Conservation (phyloP, 2,329 filamentous ascomycete species). For the Venturia carpophila region DNA sequence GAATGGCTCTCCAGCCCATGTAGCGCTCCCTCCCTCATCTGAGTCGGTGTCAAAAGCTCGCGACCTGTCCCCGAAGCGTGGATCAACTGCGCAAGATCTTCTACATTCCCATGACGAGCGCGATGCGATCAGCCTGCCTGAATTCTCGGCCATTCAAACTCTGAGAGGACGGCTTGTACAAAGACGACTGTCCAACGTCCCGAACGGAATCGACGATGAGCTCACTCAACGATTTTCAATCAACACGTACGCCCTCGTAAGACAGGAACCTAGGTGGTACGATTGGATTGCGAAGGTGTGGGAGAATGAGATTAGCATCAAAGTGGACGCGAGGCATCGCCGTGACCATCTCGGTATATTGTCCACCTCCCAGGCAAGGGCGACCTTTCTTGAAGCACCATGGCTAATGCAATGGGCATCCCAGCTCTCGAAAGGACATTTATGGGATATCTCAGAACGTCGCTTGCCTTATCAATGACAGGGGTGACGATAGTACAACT, state of each 20-base stretch:
- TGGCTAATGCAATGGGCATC: conserved; percentile 14
- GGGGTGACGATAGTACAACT: conserved; percentile 61
- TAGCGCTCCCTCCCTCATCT: not conserved
- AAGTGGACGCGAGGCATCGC: conserved; percentile 43
- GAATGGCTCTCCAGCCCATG: not conserved
- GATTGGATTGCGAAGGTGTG: conserved; percentile 38
- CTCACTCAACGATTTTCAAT: not conserved
- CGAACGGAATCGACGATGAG: not conserved
- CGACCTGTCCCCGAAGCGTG: not conserved
- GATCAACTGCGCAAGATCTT: conserved; percentile 3
- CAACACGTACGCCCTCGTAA: conserved; percentile 11
- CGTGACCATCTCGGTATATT: conserved; percentile 50
- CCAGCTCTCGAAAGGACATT: conserved; percentile 68
- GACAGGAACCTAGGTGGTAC: conserved; percentile 27
- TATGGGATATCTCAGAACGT: conserved; percentile 65
- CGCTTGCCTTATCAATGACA: conserved; percentile 58
- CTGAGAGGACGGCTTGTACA: conserved; percentile 1
- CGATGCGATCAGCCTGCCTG: conserved; percentile 7
- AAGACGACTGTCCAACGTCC: not conserved
- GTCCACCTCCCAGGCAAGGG: conserved; percentile 3
- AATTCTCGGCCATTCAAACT: not conserved
- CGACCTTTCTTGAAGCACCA: conserved; percentile 18
- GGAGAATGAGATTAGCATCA: conserved; percentile 42
- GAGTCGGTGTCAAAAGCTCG: not conserved
- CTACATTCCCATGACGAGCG: not conserved